phyloP scores from a whole-genome alignment of 345 rosid species.

The Isatis tinctoria region DNA sequence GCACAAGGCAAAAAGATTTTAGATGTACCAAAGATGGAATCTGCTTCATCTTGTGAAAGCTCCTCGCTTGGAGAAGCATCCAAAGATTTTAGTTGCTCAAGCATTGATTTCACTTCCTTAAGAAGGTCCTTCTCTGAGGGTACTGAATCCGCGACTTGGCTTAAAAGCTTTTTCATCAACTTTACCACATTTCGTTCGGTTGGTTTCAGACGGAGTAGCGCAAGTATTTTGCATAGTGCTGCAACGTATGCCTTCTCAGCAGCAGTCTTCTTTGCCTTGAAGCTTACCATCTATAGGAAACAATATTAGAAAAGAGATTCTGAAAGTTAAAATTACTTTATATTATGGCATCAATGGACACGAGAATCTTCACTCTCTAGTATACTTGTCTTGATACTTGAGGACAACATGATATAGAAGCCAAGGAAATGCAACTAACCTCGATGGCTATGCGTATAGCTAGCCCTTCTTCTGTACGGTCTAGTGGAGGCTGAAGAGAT shows the following conservation, averaged over 20 bases:
- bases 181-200: constrained; percentile 61
- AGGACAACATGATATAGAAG: not conserved
- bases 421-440: constrained; percentile 40
- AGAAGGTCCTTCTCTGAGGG: constrained; percentile 62
- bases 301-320: constrained; percentile 6
- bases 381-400: not conserved
- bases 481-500: constrained; percentile 38
- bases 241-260: constrained; percentile 76
- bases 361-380: not conserved
- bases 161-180: constrained; percentile 59
- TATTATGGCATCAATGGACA: not conserved
- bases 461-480: constrained; percentile 73
- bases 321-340: not conserved
- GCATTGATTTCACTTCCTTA: constrained; percentile 59
- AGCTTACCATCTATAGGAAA: constrained; percentile 51
- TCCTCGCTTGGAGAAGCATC: constrained; percentile 57
- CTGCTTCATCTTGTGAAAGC: constrained; percentile 51
- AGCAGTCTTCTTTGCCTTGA: constrained; percentile 62
- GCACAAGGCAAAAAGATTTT: not conserved
- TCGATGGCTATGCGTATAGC: constrained; percentile 80
- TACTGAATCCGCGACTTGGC: constrained; percentile 39
- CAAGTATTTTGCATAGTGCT: constrained; percentile 70
- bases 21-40: constrained; percentile 53
- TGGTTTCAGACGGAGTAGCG: constrained; percentile 46
- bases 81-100: constrained; percentile 51